Evolutionary conservation across 345 rosid genomes (phyloP).

Genomic region (Arabidopsis arenosa): DNA sequence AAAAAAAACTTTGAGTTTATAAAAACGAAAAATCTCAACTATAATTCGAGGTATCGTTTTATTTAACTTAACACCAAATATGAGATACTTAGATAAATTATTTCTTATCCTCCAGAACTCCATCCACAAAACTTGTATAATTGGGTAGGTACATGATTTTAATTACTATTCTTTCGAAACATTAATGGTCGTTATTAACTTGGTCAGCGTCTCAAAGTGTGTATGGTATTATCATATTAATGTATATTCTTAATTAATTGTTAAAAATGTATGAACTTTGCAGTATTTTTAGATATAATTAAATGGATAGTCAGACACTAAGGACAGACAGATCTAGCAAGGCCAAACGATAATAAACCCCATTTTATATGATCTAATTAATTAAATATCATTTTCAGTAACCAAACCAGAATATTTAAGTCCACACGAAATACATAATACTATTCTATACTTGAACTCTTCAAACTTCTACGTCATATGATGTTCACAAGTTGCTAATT

Average conservation of each 20-base stretch:
- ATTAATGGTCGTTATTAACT: constrained; percentile 13
- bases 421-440: constrained; percentile 39
- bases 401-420: constrained; percentile 41
- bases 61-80: background rate
- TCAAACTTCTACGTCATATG: constrained; percentile 32
- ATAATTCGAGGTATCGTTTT: background rate
- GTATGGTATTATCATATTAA: constrained; percentile 11
- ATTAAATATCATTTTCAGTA: constrained; percentile 30
- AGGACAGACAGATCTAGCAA: constrained; percentile 41
- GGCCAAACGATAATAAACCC: constrained; percentile 29
- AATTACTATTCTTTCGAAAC: background rate
- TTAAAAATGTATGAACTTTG: too few species aligned
- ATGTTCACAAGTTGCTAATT: constrained; percentile 39
- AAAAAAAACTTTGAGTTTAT: background rate
- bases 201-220: constrained; percentile 29
- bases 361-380: background rate
- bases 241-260: constrained; percentile 1
- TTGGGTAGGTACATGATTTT: background rate
- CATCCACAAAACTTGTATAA: constrained; percentile 9
- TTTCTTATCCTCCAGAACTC: constrained; percentile 11
- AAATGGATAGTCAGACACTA: constrained; percentile 19
- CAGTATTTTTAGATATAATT: constrained; percentile 2
- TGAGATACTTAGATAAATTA: background rate
- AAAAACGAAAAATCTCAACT: background rate
- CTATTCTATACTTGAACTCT: constrained; percentile 25